phyloP scores from a whole-genome alignment of 129 eudicot species.

The Deinandra increscens region DNA sequence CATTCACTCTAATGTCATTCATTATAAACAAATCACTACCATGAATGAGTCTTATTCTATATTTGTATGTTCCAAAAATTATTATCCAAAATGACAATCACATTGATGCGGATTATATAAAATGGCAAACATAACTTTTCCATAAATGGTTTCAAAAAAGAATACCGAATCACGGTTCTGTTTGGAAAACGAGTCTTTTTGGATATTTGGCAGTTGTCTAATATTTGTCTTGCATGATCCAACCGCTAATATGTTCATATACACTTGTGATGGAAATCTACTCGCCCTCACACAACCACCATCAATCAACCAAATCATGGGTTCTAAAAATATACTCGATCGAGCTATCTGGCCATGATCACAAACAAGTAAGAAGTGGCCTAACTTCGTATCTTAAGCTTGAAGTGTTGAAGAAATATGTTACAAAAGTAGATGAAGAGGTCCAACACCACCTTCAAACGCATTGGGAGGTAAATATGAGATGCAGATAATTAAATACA shows the following conservation, averaged over 20 bases:
- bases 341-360: constrained; percentile 39
- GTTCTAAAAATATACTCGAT: constrained; percentile 29
- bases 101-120: too few species aligned
- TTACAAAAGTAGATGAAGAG: constrained; percentile 43
- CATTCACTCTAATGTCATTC: too few species aligned
- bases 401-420: constrained; percentile 39
- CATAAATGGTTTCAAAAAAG: constrained; percentile 34
- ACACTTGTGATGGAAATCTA: constrained; percentile 31
- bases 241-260: constrained; percentile 40
- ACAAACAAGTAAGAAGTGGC: constrained; percentile 41
- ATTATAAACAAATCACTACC: too few species aligned
- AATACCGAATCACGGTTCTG: constrained; percentile 33
- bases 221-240: constrained; percentile 38
- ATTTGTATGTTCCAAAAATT: too few species aligned
- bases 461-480: constrained; percentile 35
- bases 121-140: background rate
- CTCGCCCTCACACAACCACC: constrained; percentile 35
- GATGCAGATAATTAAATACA: constrained; percentile 24
- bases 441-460: constrained; percentile 33
- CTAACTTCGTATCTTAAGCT: constrained; percentile 39
- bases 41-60: too few species aligned
- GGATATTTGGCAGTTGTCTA: constrained; percentile 31
- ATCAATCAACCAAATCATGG: constrained; percentile 25
- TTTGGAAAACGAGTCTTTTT: constrained; percentile 35
- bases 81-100: too few species aligned